Evolutionary conservation across 1,284 basidiomycete genomes (phyloP).

Genomic region (Phellopilus nigrolimitatus): DNA sequence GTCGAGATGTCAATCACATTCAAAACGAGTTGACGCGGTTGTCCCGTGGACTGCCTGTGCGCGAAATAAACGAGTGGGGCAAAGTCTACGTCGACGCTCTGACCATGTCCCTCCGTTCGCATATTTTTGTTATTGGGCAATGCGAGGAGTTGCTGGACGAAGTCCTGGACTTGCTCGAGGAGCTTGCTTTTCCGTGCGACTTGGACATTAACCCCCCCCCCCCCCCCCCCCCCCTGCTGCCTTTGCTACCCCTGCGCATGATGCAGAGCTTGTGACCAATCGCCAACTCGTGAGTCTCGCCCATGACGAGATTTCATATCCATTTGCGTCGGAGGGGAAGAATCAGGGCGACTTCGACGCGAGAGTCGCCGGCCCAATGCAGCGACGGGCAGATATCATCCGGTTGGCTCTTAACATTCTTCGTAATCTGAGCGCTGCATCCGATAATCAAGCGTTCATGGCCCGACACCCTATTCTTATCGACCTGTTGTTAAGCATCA

Average conservation of each 20-base stretch:
- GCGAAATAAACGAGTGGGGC: constrained; percentile 78
- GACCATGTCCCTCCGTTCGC: constrained; percentile 84
- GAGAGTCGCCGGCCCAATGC: constrained; percentile 43
- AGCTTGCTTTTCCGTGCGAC: constrained; percentile 59
- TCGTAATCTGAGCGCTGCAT: constrained; percentile 76
- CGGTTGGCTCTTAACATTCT: constrained; percentile 76
- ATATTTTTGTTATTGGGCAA: constrained; percentile 74
- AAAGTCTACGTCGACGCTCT: constrained; percentile 86
- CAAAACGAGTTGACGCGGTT: constrained; percentile 57
- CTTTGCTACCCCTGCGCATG: constrained; percentile 28
- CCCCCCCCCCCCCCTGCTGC: no score
- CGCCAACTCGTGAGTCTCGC: constrained; percentile 57
- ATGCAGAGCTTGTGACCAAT: constrained; percentile 49
- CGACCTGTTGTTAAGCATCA: constrained; percentile 63
- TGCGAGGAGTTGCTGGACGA: constrained; percentile 86
- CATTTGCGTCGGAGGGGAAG: constrained; percentile 51
- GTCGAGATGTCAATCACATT: constrained; percentile 74
- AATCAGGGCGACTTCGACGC: constrained; percentile 46
- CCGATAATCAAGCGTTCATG: constrained; percentile 71
- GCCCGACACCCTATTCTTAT: constrained; percentile 62
- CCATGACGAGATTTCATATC: constrained; percentile 49
- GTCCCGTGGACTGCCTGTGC: constrained; percentile 28
- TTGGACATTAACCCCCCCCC: constrained; percentile 34
- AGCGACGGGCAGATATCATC: constrained; percentile 65
- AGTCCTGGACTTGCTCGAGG: constrained; percentile 82